Conservation (phyloP, 1,139 yeast species). For the Zygotorulaspora mrakii region DNA sequence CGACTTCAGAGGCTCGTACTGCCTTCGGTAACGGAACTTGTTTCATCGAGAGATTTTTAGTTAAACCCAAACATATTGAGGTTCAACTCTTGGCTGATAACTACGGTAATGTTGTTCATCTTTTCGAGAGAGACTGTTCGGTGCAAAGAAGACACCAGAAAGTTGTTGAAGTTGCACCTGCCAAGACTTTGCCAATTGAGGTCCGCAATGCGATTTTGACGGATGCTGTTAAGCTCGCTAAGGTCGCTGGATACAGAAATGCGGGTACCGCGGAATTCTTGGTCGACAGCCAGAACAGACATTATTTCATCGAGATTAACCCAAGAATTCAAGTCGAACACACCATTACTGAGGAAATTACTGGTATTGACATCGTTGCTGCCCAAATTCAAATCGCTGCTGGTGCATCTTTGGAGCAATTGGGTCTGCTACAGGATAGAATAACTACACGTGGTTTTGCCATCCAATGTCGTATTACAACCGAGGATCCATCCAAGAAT, state of each 20-base stretch:
- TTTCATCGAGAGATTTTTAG: slow-evolving; percentile 91
- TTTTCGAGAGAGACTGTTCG: slow-evolving; percentile 97
- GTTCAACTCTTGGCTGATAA: slow-evolving; percentile 93
- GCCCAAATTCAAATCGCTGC: slow-evolving; percentile 99
- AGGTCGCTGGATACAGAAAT: slow-evolving; percentile 82
- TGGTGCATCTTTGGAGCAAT: slow-evolving; percentile 88
- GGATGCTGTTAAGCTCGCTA: slow-evolving; percentile 92
- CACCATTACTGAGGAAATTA: slow-evolving; percentile 97
- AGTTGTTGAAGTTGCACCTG: slow-evolving; percentile 99
- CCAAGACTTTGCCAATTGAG: slow-evolving; percentile 73
- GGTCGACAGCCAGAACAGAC: slow-evolving; percentile 91
- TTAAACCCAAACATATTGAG: slow-evolving; percentile 96
- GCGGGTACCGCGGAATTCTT: slow-evolving; percentile 99
- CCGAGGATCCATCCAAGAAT: slow-evolving; percentile 94
- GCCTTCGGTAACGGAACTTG: slow-evolving; percentile 98
- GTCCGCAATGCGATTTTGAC: slow-evolving; percentile 88
- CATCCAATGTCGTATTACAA: slow-evolving; percentile 97
- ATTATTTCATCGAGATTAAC: slow-evolving; percentile 95
- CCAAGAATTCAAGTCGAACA: slow-evolving; percentile 99
- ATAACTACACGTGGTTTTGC: slow-evolving; percentile 97
- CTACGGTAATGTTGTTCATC: slow-evolving; percentile 91
- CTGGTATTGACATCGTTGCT: slow-evolving; percentile 96
- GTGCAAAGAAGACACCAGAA: slow-evolving; percentile 99
- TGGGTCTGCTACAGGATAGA: slow-evolving; percentile 89
- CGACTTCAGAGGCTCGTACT: slow-evolving; percentile 88